phyloP scores from a whole-genome alignment of 2,329 filamentous ascomycete species.

The Ophiocordyceps camponoti-leonardi region DNA sequence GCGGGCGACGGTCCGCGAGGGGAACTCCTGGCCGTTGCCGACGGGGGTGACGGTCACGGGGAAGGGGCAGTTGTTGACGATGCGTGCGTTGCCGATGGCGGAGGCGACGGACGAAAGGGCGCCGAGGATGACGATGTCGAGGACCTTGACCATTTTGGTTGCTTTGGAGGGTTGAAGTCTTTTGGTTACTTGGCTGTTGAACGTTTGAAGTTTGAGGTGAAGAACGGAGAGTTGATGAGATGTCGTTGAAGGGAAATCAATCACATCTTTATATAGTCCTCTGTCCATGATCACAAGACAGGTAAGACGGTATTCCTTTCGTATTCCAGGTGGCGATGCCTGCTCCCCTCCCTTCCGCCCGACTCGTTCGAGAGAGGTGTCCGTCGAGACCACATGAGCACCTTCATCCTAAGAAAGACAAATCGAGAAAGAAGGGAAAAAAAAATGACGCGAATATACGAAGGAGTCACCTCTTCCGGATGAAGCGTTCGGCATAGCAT shows the following conservation, averaged over 20 bases:
- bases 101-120: constrained; percentile 2
- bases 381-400: neutral
- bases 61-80: constrained; percentile 18
- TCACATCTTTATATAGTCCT: neutral
- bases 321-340: neutral
- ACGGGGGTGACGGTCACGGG: constrained; percentile 21
- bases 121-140: constrained; percentile 2
- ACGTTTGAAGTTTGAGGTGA: too few species aligned
- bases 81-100: constrained; percentile 14
- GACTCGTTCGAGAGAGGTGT: neutral
- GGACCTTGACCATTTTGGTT: constrained; percentile 4
- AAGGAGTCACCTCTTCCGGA: neutral
- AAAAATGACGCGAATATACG: neutral
- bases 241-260: neutral
- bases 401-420: neutral
- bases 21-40: constrained; percentile 10
- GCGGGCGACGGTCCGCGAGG: constrained; percentile 9
- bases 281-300: too few species aligned
- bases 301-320: neutral
- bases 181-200: too few species aligned
- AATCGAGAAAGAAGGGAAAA: neutral
- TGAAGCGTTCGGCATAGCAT: neutral
- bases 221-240: too few species aligned
- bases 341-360: too few species aligned
- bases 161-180: too few species aligned